Base-by-base conservation (phyloP, 2,329 filamentous ascomycete genomes). In the Fonsecaea erecta region DNA sequence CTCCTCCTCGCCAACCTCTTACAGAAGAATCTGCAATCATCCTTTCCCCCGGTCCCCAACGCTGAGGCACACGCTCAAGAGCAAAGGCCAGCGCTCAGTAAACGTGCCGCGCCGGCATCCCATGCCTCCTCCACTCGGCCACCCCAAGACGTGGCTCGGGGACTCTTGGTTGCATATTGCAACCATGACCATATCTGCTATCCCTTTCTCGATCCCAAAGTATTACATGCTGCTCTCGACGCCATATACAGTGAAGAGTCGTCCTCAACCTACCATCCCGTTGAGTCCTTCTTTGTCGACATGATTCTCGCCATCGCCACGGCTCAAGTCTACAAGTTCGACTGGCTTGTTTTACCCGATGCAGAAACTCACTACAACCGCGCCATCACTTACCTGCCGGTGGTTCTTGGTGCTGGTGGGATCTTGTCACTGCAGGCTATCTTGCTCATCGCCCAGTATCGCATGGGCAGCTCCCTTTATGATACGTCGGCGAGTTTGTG, bases 121-220 rank as follows among this genome's bases (percentile, higher is more conserved):
- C n/a, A n/a, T n/a, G n/a, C n/a, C n/a, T n/a, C n/a, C n/a, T n/a
- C n/a, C n/a, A n/a, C n/a, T n/a, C n/a, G n/a, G n/a, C n/a, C n/a
- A n/a, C n/a, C n/a, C n/a, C n/a, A n/a, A n/a, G n/a, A n/a, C n/a
- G n/a, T n/a, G n/a, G n/a, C n/a, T n/a, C n/a, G n/a, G n/a, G n/a
- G n/a, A n/a, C n/a, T n/a, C n/a, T n/a, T n/a, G n/a, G n/a, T n/a
- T n/a, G n/a, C n/a, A n/a, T n/a, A n/a, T n/a, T n/a, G n/a, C n/a
- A n/a, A n/a, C n/a, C n/a, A n/a, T n/a, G n/a, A n/a, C n/a, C n/a
- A n/a, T n/a, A n/a, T n/a, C n/a, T n/a, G n/a, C n/a, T n/a, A n/a
- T n/a, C n/a, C n/a, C n/a, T 11, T 16, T 72, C 81, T 95, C 9
- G 78, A 83, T 57, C 81, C 79, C 1, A 66, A 53, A 18, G 30